A percentile compares a stretch with the other conserved stretches of the same genome.
Evolutionary conservation across 1,284 basidiomycete genomes (phyloP).

Genomic region (Trichosporon sp.): DNA sequence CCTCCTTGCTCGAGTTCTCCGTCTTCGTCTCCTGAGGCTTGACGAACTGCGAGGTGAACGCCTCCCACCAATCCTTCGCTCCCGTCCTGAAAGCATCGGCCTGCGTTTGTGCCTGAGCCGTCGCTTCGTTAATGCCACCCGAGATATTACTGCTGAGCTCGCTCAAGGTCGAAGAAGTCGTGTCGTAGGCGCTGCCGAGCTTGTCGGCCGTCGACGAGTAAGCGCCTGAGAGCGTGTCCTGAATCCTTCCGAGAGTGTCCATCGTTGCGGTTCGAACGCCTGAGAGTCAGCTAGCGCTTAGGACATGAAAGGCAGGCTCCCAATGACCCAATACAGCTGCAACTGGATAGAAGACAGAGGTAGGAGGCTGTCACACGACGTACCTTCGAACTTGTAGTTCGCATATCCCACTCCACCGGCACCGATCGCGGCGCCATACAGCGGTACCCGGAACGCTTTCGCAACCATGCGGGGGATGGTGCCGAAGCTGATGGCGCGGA

Average conservation of each 20-base stretch:
- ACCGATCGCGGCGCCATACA: constrained; percentile 80
- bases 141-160: constrained; percentile 29
- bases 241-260: constrained; percentile 46
- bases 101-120: constrained; percentile 36
- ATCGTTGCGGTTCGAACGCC: constrained; percentile 52
- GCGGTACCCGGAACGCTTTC: constrained; percentile 78
- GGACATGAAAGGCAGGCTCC: no score
- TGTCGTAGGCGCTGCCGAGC: constrained; percentile 39
- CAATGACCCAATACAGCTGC: no score
- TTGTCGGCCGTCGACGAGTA: constrained; percentile 46
- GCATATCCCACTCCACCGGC: constrained; percentile 87
- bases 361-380: constrained; percentile 37
- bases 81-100: constrained; percentile 44
- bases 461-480: constrained; percentile 80
- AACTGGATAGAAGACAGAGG: no score
- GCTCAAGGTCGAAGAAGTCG: constrained; percentile 33
- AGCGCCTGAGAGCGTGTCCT: constrained; percentile 44
- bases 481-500: constrained; percentile 76
- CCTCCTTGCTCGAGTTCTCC: constrained; percentile 17
- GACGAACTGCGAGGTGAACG: constrained; percentile 42
- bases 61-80: constrained; percentile 49
- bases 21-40: neutral
- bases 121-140: constrained; percentile 30
- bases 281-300: constrained; percentile 26
- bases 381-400: constrained; percentile 90